Evolutionary conservation across 345 rosid species (phyloP), one percentile per base, ranked within the genome.

Genomic region (Eucalyptus curtisii): DNA sequence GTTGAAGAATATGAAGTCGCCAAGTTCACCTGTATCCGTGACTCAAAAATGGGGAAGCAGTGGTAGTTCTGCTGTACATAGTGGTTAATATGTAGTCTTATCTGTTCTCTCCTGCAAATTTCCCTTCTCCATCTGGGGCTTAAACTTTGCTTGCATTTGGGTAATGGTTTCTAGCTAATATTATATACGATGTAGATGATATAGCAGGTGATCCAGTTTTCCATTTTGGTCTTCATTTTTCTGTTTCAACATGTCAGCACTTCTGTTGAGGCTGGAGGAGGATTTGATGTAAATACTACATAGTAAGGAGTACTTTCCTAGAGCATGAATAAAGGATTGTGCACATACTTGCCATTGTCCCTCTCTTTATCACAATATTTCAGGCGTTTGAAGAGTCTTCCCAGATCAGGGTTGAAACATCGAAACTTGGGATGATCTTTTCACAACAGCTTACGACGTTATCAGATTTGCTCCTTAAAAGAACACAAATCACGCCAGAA

Each of bases 1-100:
- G 33, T 42, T 93, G 89, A 88, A 91, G 90, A 90, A 91, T n/a
- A 68, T 31, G 50, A 87, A n/a, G 82, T 86, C 27, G 49, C 93
- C 90, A 20, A 52, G 90, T 88, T 97, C 98, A 81, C 98, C 96
- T 1, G 81, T 89, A 76, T 95, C 98, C 17, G 96, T 94, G 89
- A 92, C 94, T 22, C 89, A 91, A 8, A 92, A 89, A 86, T 95
- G 97, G 97, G 57, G 87, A 33, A 95, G 96, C 88, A 89, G 61
- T 33, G 49, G 88, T 59, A 92, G 93, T 85, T 93, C 97, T 76
- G 91, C 94, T 13, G 89, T 85, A 85, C 86, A 66, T 80, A 93
- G 95, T 86, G 88, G 89, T 66, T 92, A 61, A 55, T 4, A 10
- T 85, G 4, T 17, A 13, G 49, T 45, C 59, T 40, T 25, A 7